Evolutionary conservation across 768 basidiomycete genomes (phyloP).

Genomic region (Mycena haematopus): DNA sequence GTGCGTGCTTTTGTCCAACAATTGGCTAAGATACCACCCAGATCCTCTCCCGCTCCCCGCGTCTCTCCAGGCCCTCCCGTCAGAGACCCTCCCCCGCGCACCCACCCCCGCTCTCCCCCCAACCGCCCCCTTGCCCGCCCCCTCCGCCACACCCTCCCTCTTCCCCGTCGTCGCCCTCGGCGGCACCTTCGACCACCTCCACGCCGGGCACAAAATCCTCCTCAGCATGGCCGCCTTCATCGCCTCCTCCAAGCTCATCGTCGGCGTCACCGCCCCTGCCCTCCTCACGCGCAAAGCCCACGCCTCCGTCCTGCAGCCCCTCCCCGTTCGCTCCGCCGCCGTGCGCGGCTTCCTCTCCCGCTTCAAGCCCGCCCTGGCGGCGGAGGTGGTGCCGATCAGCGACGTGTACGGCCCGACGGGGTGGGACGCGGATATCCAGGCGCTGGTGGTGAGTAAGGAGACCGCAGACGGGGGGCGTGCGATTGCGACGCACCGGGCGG

Average conservation of each 20-base stretch:
- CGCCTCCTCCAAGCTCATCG: constrained; percentile 77
- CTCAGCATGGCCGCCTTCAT: constrained; percentile 92
- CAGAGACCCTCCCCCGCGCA: constrained; percentile 43
- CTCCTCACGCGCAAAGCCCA: constrained; percentile 77
- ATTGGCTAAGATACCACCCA: constrained; percentile 24
- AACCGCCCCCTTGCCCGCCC: constrained; percentile 12
- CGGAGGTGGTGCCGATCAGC: constrained; percentile 73
- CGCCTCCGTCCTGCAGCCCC: constrained; percentile 67
- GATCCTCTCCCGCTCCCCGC: constrained; percentile 52
- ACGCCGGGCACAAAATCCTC: constrained; percentile 96
- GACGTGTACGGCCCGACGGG: constrained; percentile 95
- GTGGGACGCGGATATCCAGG: constrained; percentile 88
- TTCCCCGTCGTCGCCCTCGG: constrained; percentile 85
- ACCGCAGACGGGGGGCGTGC: constrained; percentile 77
- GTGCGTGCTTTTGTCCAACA: constrained; percentile 23
- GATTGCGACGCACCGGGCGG: constrained; percentile 66
- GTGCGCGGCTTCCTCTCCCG: constrained; percentile 74
- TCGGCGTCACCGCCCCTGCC: constrained; percentile 84
- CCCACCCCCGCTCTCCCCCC: constrained; percentile 28
- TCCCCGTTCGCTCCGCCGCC: constrained; percentile 58
- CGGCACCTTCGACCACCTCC: constrained; percentile 98
- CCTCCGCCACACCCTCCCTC: constrained; percentile 33
- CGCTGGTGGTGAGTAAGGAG: constrained; percentile 90
- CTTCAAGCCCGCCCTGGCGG: constrained; percentile 69
- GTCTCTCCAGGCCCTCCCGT: constrained; percentile 45